Conservation (phyloP, 345 rosid genomes). For the Microthlaspi erraticum region DNA sequence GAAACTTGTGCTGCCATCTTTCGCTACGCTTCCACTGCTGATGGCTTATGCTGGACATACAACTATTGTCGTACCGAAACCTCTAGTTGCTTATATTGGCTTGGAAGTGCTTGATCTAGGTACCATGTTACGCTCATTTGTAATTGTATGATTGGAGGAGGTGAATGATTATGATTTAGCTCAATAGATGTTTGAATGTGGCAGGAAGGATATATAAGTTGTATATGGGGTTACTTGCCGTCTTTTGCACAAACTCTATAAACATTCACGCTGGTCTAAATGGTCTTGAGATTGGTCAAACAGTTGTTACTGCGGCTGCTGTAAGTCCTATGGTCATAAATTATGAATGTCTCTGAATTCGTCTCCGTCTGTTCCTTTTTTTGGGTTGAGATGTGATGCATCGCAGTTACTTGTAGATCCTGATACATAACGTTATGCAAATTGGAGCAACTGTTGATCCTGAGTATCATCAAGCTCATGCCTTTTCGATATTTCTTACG, state of each 20-base stretch:
- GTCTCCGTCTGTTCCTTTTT: slow-evolving; percentile 9
- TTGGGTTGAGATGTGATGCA: slow-evolving; percentile 45
- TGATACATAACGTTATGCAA: slow-evolving; percentile 93
- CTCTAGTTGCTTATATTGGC: slow-evolving; percentile 76
- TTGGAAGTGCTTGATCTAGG: slow-evolving; percentile 82
- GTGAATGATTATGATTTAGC: slow-evolving; percentile 26
- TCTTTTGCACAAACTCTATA: slow-evolving; percentile 96
- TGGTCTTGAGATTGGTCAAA: slow-evolving; percentile 98
- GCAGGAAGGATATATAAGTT: slow-evolving; percentile 91
- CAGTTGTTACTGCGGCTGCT: slow-evolving; percentile 89
- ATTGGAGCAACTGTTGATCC: slow-evolving; percentile 88
- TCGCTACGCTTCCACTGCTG: slow-evolving; percentile 93
- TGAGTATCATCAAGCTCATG: slow-evolving; percentile 89
- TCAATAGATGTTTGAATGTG: slow-evolving; percentile 33
- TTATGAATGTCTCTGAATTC: slow-evolving; percentile 20
- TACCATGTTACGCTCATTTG: slow-evolving; percentile 35
- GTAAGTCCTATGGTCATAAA: slow-evolving; percentile 56
- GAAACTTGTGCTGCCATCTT: slow-evolving; percentile 84
- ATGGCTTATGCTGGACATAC: slow-evolving; percentile 99
- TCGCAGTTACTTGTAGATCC: slow-evolving; percentile 60
- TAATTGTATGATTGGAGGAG: not conserved
- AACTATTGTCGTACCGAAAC: slow-evolving; percentile 89
- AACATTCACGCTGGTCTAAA: slow-evolving; percentile 98
- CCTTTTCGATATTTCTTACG: slow-evolving; percentile 89
- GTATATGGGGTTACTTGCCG: slow-evolving; percentile 87